Percentiles rank a stretch among this genome's conserved stretches.
These are phyloP conservation scores for Penicillium palitans DNA, from an alignment of 2,329 filamentous ascomycete genomes.

Conservation along the genomic window DNA sequence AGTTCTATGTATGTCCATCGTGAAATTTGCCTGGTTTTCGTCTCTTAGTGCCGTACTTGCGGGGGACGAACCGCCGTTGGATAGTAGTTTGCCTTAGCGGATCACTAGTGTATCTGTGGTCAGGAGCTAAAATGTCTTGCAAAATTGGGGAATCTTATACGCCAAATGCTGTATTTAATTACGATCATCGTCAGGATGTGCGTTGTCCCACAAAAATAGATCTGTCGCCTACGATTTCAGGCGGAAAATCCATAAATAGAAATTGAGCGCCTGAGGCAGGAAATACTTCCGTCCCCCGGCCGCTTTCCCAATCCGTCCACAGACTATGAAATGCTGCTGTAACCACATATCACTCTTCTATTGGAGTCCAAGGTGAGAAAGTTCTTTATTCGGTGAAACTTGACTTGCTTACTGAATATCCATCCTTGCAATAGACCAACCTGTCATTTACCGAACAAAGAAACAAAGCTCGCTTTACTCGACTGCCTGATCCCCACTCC, in stretches of 20 bases:
- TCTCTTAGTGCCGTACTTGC: not conserved
- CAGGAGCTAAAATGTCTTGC: not conserved
- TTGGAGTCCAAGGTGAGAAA: not conserved
- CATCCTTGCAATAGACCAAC: conserved; percentile 1
- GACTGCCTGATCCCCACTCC: conserved; percentile 15
- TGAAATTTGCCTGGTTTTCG: not conserved
- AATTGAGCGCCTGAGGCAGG: conserved; percentile 17
- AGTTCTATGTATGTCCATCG: not conserved
- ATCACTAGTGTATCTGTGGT: conserved; percentile 2
- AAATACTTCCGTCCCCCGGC: conserved; percentile 9
- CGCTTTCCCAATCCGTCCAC: conserved; percentile 27
- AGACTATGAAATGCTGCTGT: conserved; percentile 20
- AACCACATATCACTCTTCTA: conserved; percentile 6
- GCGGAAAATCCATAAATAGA: conserved; percentile 2
- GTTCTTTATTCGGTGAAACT: conserved; percentile 5
- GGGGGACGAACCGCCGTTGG: not conserved
- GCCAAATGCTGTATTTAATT: not conserved
- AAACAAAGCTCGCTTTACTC: conserved; percentile 5
- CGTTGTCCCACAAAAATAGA: conserved; percentile 16
- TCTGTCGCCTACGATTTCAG: not conserved
- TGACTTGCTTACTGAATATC: not conserved
- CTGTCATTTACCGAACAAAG: conserved; percentile 9
- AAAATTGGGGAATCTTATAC: not conserved
- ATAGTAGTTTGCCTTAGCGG: conserved; percentile 1
- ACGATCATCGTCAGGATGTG: not conserved